phyloP scores from a whole-genome alignment of 495 filamentous ascomycete genomes.

The Apodospora peruviana region DNA sequence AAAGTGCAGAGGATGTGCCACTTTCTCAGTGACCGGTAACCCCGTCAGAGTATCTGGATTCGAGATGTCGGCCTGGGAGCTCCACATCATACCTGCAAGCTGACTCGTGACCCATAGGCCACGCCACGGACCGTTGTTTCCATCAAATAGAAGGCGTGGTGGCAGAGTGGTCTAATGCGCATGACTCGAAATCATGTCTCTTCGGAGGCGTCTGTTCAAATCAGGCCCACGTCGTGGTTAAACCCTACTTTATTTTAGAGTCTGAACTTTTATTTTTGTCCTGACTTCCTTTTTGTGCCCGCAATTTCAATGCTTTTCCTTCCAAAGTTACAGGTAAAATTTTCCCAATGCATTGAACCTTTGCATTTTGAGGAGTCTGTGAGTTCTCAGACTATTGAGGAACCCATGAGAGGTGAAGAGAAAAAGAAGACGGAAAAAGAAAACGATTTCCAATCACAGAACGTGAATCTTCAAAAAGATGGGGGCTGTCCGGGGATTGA shows the following conservation, averaged over 20 bases:
- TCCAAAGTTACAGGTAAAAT: neutral
- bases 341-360: neutral
- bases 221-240: neutral
- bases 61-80: neutral
- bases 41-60: too few relatives aligned
- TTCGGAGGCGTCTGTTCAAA: neutral
- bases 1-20: neutral
- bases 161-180: neutral
- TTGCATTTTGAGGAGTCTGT: neutral
- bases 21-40: neutral
- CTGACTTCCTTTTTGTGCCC: neutral
- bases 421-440: neutral
- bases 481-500: constrained; percentile 1
- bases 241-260: too few relatives aligned
- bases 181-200: neutral
- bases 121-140: neutral
- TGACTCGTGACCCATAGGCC: neutral
- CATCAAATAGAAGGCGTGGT: neutral
- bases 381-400: too few relatives aligned
- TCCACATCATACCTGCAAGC: neutral
- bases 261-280: neutral
- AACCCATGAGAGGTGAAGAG: neutral
- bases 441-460: neutral
- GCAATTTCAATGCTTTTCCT: neutral
- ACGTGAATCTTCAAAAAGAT: neutral